A percentile compares a stretch with the other conserved stretches of the same genome.
Conservation (phyloP, 2,329 filamentous ascomycete species). For the Cadophora malorum region DNA sequence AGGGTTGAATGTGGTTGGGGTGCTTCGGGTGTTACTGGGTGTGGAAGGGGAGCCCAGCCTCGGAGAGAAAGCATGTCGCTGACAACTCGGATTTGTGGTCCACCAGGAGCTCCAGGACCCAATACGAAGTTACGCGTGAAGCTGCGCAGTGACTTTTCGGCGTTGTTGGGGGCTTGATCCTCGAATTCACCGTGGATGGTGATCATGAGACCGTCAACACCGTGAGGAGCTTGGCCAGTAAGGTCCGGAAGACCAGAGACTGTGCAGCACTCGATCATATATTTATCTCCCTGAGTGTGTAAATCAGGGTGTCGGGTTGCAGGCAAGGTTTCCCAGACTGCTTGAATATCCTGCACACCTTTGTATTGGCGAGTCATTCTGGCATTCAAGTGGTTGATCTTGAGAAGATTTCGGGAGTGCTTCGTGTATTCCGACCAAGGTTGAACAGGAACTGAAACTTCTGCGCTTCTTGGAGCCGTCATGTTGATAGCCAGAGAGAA, state of each 20-base stretch:
- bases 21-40: constrained; percentile 8
- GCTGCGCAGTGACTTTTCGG: constrained; percentile 69
- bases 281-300: constrained; percentile 69
- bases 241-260: constrained; percentile 75
- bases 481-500: constrained; percentile 81
- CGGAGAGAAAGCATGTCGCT: constrained; percentile 80
- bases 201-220: constrained; percentile 80
- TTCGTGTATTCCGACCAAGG: constrained; percentile 80
- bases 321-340: constrained; percentile 74
- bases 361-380: constrained; percentile 70
- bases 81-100: constrained; percentile 68
- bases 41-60: constrained; percentile 60
- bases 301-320: constrained; percentile 77
- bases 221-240: constrained; percentile 64
- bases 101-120: constrained; percentile 72
- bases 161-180: constrained; percentile 66
- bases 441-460: constrained; percentile 51
- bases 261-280: constrained; percentile 82
- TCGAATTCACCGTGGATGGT: constrained; percentile 86
- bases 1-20: constrained; percentile 36
- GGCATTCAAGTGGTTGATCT: constrained; percentile 65
- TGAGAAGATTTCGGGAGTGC: constrained; percentile 78
- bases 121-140: constrained; percentile 85
- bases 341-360: constrained; percentile 68
- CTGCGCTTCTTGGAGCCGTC: constrained; percentile 56